Conservation (phyloP, 2,329 filamentous ascomycete species). For the Ceratocystis colombiana region DNA sequence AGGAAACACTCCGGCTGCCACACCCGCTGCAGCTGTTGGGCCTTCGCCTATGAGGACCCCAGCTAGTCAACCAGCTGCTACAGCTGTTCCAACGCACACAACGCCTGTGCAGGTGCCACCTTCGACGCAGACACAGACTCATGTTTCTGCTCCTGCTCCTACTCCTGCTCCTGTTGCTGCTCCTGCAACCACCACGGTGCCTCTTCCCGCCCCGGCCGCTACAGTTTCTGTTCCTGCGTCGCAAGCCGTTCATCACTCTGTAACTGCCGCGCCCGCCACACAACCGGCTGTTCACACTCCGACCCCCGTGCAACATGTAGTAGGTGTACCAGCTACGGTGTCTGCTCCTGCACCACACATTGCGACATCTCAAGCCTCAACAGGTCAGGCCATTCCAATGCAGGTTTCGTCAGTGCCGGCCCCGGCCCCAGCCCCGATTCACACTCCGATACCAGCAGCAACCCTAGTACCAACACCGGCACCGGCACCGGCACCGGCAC, state of each 20-base stretch:
- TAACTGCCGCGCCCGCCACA: not conserved
- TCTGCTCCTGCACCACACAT: slow-evolving; percentile 3
- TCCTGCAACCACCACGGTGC: not conserved
- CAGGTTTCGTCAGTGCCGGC: not conserved
- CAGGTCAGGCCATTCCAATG: not conserved
- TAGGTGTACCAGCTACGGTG: not conserved
- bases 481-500: not conserved
- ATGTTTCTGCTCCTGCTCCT: not conserved
- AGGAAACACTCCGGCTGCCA: slow-evolving; percentile 19
- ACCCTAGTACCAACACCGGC: not conserved
- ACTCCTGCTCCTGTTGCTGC: not conserved
- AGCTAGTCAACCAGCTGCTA: not conserved
- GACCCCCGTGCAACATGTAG: not conserved
- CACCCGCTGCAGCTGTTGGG: slow-evolving; percentile 1
- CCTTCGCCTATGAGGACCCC: slow-evolving; percentile 12
- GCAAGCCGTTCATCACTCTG: not conserved
- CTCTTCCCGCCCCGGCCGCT: slow-evolving; percentile 1
- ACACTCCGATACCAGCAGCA: not conserved
- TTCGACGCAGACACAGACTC: not conserved
- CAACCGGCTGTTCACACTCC: not conserved
- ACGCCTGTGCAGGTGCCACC: not conserved
- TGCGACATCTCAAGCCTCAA: not conserved
- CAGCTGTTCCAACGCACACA: not conserved
- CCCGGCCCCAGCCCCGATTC: not conserved
- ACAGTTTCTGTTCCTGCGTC: not conserved